phyloP scores from a whole-genome alignment of 805 yeast species.

The Starmera amethionina region DNA sequence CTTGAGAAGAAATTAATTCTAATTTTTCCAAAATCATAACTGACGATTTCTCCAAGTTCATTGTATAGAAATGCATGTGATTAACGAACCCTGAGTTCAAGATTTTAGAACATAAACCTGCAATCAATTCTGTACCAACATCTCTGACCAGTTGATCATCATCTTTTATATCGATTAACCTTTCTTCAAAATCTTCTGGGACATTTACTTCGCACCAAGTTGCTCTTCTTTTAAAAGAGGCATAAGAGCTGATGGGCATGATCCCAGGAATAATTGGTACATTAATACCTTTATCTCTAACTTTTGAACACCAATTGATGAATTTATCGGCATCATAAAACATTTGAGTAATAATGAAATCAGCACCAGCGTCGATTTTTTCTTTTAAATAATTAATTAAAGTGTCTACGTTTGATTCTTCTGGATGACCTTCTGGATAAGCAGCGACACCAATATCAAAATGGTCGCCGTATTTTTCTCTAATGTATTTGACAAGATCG shows the following conservation, averaged over 20 bases:
- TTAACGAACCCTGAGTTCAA: conserved; percentile 62
- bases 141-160: conserved; percentile 86
- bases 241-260: conserved; percentile 97
- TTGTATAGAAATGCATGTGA: conserved; percentile 93
- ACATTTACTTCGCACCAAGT: conserved; percentile 83
- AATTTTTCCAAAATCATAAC: conserved; percentile 77
- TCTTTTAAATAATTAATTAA: conserved; percentile 63
- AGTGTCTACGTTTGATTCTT: conserved; percentile 43
- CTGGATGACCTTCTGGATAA: conserved; percentile 97
- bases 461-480: conserved; percentile 69
- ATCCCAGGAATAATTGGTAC: conserved; percentile 95
- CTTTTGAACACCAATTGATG: conserved; percentile 66
- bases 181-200: conserved; percentile 63
- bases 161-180: conserved; percentile 74
- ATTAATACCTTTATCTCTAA: conserved; percentile 62
- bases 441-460: conserved; percentile 96
- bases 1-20: conserved; percentile 34
- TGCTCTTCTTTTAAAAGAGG: conserved; percentile 87
- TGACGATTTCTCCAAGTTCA: conserved; percentile 92
- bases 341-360: conserved; percentile 93
- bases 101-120: conserved; percentile 72
- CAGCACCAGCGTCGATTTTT: conserved; percentile 91
- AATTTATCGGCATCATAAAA: conserved; percentile 88
- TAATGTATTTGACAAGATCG: conserved; percentile 75
- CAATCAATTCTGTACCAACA: conserved; percentile 71